These are phyloP conservation scores for Lobosporangium transversale DNA, from an alignment of 192 early-diverging fungal species.

Conservation along the genomic window DNA sequence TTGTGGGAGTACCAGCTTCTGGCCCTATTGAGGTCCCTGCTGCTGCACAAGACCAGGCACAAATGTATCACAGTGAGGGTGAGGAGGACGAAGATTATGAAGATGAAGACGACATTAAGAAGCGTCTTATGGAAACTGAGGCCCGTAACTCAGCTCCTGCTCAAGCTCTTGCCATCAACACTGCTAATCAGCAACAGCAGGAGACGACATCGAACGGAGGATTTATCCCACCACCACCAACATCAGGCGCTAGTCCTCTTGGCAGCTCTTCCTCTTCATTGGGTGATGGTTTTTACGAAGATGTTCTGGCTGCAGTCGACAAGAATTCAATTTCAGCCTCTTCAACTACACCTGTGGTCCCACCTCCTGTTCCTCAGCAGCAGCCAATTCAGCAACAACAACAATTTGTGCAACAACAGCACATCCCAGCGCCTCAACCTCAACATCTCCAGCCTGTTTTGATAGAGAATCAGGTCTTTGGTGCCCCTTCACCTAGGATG, in stretches of 20 bases:
- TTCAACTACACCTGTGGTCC: background rate
- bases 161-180: constrained; percentile 16
- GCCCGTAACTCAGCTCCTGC: constrained; percentile 17
- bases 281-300: constrained; percentile 44
- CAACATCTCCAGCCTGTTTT: constrained; percentile 7
- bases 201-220: background rate
- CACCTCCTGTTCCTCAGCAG: constrained; percentile 9
- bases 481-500: constrained; percentile 45
- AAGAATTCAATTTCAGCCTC: constrained; percentile 10
- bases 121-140: constrained; percentile 39
- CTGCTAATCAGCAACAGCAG: constrained; percentile 8
- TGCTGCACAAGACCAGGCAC: background rate
- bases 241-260: no score
- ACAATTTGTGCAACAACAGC: constrained; percentile 21
- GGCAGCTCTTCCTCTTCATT: background rate
- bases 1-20: constrained; percentile 29
- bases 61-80: constrained; percentile 17
- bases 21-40: constrained; percentile 22
- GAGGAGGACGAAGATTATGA: constrained; percentile 18
- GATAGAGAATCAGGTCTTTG: constrained; percentile 25
- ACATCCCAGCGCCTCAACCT: constrained; percentile 4
- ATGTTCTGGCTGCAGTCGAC: constrained; percentile 44
- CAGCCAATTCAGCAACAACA: constrained; percentile 1
- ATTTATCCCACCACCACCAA: constrained; percentile 16
- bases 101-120: constrained; percentile 46